Base-by-base conservation (phyloP, 2,329 filamentous ascomycete genomes). In the Aspergillus felis region DNA sequence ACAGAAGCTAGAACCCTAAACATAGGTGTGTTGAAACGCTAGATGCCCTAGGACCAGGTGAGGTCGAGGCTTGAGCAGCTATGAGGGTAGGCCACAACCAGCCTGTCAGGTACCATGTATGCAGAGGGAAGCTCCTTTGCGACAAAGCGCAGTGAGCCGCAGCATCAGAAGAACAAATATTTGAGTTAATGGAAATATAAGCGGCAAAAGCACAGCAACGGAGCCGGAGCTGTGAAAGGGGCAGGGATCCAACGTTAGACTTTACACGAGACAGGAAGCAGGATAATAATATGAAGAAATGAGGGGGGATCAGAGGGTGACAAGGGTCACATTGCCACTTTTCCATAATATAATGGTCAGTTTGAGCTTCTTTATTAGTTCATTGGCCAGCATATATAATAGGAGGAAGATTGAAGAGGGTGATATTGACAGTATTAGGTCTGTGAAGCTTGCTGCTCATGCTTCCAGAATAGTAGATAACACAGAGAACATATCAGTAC, bases 401-500 rank as follows among this genome's bases (percentile, higher is more conserved):
- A 5, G 17, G 14, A 17, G 14, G 32, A 38, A 17, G 32, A 17
- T 38, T 27, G 44, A 24, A 24, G 8, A 27, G 6, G 24, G 22
- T 24, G 20, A 47, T 44, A 47, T 10, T 22, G 10, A 27, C 14
- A 24, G 22, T 27, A 24, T 24, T 14, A 7, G 44, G 24, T 47
- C 20, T 12, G 20, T 24, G 6, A 47, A 27, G 20, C 12, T 24
- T 14, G 20, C 22, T 17, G 22, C 22, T 24, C 14, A 3, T 3
- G 24, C 44, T 25, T 47, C 22, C 57, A 66, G 60, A 38, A 38
- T 38, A 38, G 5, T 38, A n/a, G 32, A 38, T 17, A 38, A 38
- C 32, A 35, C 32, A 17, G 14, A 17, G 32, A 38, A 17, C 17
- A 17, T 1, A 38, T 8, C 14, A 38, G 32, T 7, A 38, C 14